Conservation (phyloP, 202 grass and related monocot species). For the Sporobolus alterniflorus region DNA sequence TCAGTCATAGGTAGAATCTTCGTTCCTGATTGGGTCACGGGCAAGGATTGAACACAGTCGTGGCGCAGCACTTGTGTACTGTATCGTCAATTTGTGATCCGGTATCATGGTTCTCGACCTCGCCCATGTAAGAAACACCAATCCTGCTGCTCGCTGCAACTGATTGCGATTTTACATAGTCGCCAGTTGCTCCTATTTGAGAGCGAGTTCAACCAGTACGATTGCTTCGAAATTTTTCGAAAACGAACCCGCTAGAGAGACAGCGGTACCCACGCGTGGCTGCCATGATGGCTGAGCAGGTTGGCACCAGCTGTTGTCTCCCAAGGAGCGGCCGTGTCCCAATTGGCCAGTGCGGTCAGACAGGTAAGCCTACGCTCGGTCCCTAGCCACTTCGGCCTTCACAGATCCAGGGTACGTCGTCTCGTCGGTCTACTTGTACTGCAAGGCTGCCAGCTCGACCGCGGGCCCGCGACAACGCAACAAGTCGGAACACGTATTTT, state of each 20-base stretch:
- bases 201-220: too few relatives aligned
- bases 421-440: background rate
- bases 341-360: background rate
- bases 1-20: too few relatives aligned
- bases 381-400: background rate
- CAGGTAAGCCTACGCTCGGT: conserved; percentile 30
- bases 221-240: background rate
- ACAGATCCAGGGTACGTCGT: background rate
- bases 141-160: too few relatives aligned
- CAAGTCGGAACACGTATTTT: background rate
- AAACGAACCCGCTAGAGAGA: background rate
- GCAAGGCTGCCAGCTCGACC: background rate
- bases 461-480: background rate
- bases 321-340: too few relatives aligned
- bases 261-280: background rate
- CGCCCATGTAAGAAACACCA: too few relatives aligned
- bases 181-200: background rate
- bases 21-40: background rate
- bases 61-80: background rate
- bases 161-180: background rate
- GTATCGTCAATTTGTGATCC: background rate
- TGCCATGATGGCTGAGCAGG: conserved; percentile 13
- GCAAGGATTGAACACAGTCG: too few relatives aligned
- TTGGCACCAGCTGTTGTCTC: conserved; percentile 14
- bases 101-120: background rate